Evolutionary conservation across 1,284 basidiomycete genomes (phyloP).

Genomic region (Anthracocystis setariae): DNA sequence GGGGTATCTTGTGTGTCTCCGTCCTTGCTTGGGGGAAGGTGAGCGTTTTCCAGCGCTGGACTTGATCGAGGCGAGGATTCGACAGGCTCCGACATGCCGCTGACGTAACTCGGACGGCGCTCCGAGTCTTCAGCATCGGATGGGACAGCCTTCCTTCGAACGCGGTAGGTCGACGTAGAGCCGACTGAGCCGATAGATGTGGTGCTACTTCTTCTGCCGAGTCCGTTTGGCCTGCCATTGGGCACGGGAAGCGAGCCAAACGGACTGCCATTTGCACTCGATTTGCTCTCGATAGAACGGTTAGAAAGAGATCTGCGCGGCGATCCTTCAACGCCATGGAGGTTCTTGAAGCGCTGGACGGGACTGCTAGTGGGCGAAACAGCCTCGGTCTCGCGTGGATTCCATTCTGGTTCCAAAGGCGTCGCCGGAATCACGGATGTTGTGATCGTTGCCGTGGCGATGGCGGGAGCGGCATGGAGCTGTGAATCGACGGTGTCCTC

Average conservation of each 20-base stretch:
- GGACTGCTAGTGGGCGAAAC: conserved; percentile 26
- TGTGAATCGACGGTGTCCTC: conserved; percentile 1
- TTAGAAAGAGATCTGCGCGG: conserved; percentile 8
- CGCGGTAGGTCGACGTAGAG: conserved; percentile 45
- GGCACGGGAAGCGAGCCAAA: conserved; percentile 26
- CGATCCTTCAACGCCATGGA: conserved; percentile 5
- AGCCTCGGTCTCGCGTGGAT: not conserved
- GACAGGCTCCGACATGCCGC: conserved; percentile 1
- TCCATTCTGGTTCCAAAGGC: conserved; percentile 16
- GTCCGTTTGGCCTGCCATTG: conserved; percentile 7
- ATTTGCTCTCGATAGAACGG: conserved; percentile 8
- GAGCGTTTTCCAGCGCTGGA: conserved; percentile 5
- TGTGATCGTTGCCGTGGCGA: conserved; percentile 4
- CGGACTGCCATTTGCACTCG: conserved; percentile 7
- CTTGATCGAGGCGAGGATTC: conserved; percentile 13
- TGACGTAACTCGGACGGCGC: conserved; percentile 14
- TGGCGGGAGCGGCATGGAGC: conserved; percentile 20
- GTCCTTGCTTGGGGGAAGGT: conserved; percentile 16
- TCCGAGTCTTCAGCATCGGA: conserved; percentile 27
- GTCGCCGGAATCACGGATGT: conserved; percentile 27
- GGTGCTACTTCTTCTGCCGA: conserved; percentile 24
- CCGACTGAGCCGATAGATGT: conserved; percentile 30
- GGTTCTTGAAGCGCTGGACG: conserved; percentile 7
- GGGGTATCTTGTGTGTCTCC: conserved; percentile 7
- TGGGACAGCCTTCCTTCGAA: conserved; percentile 43